Evolutionary conservation across 2,329 filamentous ascomycete genomes (phyloP).

Genomic region (Diaporthe velutina): DNA sequence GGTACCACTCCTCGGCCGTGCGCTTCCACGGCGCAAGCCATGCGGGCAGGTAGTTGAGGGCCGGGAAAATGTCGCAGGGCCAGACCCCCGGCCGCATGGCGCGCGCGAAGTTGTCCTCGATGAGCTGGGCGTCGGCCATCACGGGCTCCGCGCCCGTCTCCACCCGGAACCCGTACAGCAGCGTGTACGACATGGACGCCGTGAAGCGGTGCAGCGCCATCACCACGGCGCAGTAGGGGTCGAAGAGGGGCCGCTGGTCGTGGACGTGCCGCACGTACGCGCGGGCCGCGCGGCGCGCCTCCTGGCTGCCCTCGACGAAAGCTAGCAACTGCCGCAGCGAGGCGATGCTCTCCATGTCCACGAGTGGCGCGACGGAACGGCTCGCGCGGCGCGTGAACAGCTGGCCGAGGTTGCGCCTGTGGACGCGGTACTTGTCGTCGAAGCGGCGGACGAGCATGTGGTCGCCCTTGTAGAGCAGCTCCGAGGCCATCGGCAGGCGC

Average conservation of each 20-base stretch:
- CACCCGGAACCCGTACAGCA: slow-evolving; percentile 53
- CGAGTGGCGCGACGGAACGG: background rate
- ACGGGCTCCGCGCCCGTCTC: slow-evolving; percentile 49
- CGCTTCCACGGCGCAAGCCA: slow-evolving; percentile 42
- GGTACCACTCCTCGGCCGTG: slow-evolving; percentile 31
- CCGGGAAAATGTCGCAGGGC: slow-evolving; percentile 48
- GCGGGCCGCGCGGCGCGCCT: background rate
- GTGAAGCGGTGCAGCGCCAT: slow-evolving; percentile 54
- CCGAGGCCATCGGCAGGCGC: slow-evolving; percentile 49
- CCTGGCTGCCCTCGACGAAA: background rate
- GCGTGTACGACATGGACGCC: slow-evolving; percentile 53
- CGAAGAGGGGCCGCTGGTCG: background rate
- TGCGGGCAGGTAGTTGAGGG: slow-evolving; percentile 46
- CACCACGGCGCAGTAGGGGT: slow-evolving; percentile 46
- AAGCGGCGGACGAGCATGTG: slow-evolving; percentile 47
- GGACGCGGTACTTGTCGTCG: slow-evolving; percentile 37
- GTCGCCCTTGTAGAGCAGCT: slow-evolving; percentile 47
- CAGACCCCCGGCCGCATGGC: slow-evolving; percentile 46
- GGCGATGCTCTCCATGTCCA: slow-evolving; percentile 20
- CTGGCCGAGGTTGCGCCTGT: slow-evolving; percentile 25
- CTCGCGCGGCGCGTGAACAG: slow-evolving; percentile 42
- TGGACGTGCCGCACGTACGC: slow-evolving; percentile 9
- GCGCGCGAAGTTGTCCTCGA: slow-evolving; percentile 43
- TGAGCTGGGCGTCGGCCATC: background rate
- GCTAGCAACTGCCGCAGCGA: slow-evolving; percentile 8